These are phyloP conservation scores for Nakaseomyces kungkrabaensis DNA, from an alignment of 1,139 yeast genomes.

Conservation along the genomic window DNA sequence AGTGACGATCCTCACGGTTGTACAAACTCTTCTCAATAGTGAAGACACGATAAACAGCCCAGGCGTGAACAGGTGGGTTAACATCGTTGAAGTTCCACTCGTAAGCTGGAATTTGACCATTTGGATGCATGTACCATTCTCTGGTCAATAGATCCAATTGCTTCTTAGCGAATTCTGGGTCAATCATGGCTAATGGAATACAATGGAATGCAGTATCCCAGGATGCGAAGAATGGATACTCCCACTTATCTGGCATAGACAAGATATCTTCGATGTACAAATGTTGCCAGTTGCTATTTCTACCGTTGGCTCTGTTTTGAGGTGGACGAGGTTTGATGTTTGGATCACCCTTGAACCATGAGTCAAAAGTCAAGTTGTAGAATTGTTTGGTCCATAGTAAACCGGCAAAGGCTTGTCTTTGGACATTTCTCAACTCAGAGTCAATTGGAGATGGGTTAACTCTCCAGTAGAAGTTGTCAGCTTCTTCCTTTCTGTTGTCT, in stretches of 20 bases:
- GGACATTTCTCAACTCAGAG: constrained; percentile 70
- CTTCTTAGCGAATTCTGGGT: constrained; percentile 83
- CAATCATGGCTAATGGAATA: constrained; percentile 85
- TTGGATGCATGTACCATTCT: constrained; percentile 97
- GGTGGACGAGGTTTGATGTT: constrained; percentile 62
- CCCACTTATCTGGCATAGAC: constrained; percentile 91
- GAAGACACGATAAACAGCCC: constrained; percentile 85
- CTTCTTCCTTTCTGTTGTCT: constrained; percentile 70
- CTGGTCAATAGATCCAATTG: constrained; percentile 78
- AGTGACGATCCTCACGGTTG: constrained; percentile 69
- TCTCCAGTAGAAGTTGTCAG: constrained; percentile 87
- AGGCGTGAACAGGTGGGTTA: constrained; percentile 93
- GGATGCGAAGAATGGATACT: constrained; percentile 92
- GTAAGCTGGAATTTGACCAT: constrained; percentile 91
- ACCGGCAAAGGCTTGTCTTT: constrained; percentile 90
- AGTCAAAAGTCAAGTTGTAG: constrained; percentile 74
- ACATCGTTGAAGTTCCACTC: constrained; percentile 95
- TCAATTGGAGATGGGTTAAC: constrained; percentile 75
- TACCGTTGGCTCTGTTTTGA: constrained; percentile 61
- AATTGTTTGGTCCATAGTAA: constrained; percentile 89
- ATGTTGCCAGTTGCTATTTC: constrained; percentile 83
- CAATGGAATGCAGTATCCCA: constrained; percentile 97
- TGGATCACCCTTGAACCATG: constrained; percentile 86
- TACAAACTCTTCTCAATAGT: constrained; percentile 80
- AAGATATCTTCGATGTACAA: constrained; percentile 77